Percentiles rank a stretch among this genome's conserved stretches.
Evolutionary conservation across 495 filamentous ascomycete species (phyloP).

Genomic region (Tuber borchii): DNA sequence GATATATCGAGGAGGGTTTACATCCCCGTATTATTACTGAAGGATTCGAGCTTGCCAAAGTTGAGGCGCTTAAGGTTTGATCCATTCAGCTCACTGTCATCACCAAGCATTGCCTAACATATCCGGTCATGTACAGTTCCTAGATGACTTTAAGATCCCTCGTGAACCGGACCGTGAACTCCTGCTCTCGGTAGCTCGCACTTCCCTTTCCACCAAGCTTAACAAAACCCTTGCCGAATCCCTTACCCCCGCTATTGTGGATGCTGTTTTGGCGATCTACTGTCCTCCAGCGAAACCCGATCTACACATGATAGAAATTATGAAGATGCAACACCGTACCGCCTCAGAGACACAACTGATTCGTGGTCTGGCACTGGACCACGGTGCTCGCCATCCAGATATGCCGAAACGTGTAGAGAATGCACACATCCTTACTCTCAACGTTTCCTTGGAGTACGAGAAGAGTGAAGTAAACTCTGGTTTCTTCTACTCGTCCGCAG

Average conservation of each 20-base stretch:
- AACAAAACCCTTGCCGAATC: slow-evolving; percentile 80
- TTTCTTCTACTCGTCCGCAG: slow-evolving; percentile 96
- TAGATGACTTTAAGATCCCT: slow-evolving; percentile 85
- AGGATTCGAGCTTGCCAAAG: slow-evolving; percentile 95
- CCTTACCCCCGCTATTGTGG: slow-evolving; percentile 88
- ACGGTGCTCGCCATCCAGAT: slow-evolving; percentile 93
- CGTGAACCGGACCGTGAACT: slow-evolving; percentile 87
- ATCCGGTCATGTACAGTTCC: slow-evolving; percentile 56
- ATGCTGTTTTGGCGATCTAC: slow-evolving; percentile 92
- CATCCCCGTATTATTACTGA: slow-evolving; percentile 96
- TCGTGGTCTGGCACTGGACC: slow-evolving; percentile 83
- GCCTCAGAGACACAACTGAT: slow-evolving; percentile 96
- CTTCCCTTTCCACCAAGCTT: slow-evolving; percentile 89
- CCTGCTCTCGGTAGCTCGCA: slow-evolving; percentile 84
- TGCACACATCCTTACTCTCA: slow-evolving; percentile 87
- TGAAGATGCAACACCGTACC: slow-evolving; percentile 99
- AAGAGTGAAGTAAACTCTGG: slow-evolving; percentile 98
- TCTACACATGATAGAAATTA: slow-evolving; percentile 98
- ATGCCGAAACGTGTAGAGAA: slow-evolving; percentile 97
- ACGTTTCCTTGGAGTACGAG: slow-evolving; percentile 96
- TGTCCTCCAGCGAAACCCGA: slow-evolving; percentile 84
- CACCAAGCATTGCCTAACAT: slow-evolving; percentile 16
- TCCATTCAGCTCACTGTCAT: not conserved
- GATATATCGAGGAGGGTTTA: slow-evolving; percentile 86
- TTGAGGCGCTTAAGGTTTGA: slow-evolving; percentile 75